Conservation (phyloP, 1,284 basidiomycete species). For the Malassezia yamatoensis region DNA sequence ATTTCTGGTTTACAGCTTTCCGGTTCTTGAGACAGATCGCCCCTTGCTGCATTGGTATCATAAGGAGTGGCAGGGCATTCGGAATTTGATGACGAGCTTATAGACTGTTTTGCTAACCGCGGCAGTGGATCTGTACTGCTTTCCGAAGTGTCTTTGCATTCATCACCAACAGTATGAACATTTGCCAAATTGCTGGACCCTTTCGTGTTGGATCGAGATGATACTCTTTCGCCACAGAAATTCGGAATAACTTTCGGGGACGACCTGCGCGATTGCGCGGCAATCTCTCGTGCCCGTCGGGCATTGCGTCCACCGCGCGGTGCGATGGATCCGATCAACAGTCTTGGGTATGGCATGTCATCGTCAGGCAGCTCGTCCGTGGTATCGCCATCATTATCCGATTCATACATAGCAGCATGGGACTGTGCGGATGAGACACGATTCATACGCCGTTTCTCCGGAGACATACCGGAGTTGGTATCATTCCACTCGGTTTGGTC, state of each 20-base stretch:
- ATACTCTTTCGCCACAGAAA: no score
- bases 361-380: conserved; percentile 46
- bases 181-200: conserved; percentile 10
- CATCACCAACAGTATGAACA: conserved; percentile 3
- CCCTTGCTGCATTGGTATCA: neutral
- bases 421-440: neutral
- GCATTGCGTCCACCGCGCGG: conserved; percentile 41
- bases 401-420: conserved; percentile 15
- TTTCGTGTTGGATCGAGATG: neutral
- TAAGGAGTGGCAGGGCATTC: no score
- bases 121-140: no score
- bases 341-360: conserved; percentile 45
- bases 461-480: neutral
- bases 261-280: conserved; percentile 31
- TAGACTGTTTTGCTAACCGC: no score
- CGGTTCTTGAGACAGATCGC: neutral
- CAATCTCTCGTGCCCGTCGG: conserved; percentile 39
- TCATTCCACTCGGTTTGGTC: neutral
- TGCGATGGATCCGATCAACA: conserved; percentile 44
- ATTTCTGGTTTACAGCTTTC: conserved; percentile 26
- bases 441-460: neutral
- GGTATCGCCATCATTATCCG: conserved; percentile 42
- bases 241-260: conserved; percentile 19
- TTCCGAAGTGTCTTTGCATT: neutral
- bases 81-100: no score